These are phyloP conservation scores for Xylaria sp. DNA, from an alignment of 2,329 filamentous ascomycete genomes.

Conservation along the genomic window DNA sequence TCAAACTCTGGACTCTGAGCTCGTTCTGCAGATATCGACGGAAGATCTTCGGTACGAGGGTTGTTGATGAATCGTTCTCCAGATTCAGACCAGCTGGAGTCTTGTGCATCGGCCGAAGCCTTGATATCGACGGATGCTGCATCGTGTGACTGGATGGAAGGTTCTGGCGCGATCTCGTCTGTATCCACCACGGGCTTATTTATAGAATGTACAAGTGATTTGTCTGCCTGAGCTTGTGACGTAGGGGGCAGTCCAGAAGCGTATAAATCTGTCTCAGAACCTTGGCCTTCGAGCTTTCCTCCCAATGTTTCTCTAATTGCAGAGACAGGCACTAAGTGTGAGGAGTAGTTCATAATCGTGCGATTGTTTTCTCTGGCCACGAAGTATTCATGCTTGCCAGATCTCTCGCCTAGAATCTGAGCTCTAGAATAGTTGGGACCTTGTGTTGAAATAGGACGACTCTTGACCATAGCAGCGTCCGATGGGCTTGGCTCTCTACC, in stretches of 20 bases:
- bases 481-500: constrained; percentile 34
- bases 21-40: constrained; percentile 5
- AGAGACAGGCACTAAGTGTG: constrained; percentile 14
- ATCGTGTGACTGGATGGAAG: background rate
- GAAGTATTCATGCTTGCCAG: constrained; percentile 45
- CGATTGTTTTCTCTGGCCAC: constrained; percentile 44
- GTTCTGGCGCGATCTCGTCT: background rate
- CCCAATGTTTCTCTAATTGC: constrained; percentile 23
- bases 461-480: constrained; percentile 37
- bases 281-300: background rate
- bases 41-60: constrained; percentile 19
- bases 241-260: background rate
- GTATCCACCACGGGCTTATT: background rate
- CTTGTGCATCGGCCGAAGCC: background rate
- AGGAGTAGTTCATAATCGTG: constrained; percentile 8
- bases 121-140: background rate
- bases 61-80: constrained; percentile 40
- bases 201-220: background rate
- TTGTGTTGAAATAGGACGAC: constrained; percentile 36
- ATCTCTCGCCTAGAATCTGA: constrained; percentile 39
- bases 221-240: background rate
- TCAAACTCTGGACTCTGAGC: constrained; percentile 31
- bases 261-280: background rate
- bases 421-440: constrained; percentile 29
- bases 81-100: constrained; percentile 31